Evolutionary conservation across 441 rosid genomes (phyloP).

Genomic region (Jatropha podagrica): DNA sequence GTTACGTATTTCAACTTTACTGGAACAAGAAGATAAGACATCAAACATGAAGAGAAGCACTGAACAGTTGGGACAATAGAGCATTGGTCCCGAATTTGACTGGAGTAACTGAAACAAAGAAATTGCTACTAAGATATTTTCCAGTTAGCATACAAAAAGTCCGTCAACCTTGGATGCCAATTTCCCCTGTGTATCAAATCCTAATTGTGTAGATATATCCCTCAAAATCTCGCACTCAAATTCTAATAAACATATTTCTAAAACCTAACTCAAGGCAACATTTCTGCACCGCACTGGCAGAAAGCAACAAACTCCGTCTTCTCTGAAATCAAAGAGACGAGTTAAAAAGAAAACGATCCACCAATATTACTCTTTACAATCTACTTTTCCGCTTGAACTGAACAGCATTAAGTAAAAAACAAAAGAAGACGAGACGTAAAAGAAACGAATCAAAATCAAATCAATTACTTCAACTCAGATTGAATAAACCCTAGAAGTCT

Average conservation of each 20-base stretch:
- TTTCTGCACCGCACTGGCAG: not conserved
- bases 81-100: not conserved
- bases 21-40: not conserved
- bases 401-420: no score
- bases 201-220: not conserved
- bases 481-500: not conserved
- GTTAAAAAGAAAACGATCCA: not conserved
- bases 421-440: no score
- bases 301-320: not conserved
- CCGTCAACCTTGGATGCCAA: not conserved
- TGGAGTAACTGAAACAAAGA: conserved; percentile 4
- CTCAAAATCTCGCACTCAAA: not conserved
- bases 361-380: not conserved
- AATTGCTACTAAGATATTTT: not conserved
- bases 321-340: not conserved
- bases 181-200: not conserved
- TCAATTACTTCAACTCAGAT: not conserved
- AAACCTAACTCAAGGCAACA: not conserved
- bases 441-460: not conserved
- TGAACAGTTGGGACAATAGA: not conserved
- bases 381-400: not conserved
- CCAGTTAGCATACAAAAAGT: not conserved
- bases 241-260: not conserved
- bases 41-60: not conserved
- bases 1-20: not conserved